These are phyloP conservation scores for Daldinia grandis DNA, from an alignment of 495 filamentous ascomycete species.

Conservation along the genomic window DNA sequence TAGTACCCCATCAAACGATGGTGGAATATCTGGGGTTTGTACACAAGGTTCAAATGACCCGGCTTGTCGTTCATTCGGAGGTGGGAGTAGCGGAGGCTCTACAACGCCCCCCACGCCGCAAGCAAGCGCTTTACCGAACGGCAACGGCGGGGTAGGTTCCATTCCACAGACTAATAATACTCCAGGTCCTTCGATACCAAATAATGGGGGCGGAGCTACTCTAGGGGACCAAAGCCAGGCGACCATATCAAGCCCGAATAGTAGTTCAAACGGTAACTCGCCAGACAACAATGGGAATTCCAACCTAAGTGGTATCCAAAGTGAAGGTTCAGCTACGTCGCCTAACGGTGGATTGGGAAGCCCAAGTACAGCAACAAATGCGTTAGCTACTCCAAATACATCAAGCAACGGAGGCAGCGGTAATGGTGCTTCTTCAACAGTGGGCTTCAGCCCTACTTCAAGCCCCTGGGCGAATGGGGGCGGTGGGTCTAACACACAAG, in stretches of 20 bases:
- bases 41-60: slow-evolving; percentile 25
- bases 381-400: slow-evolving; percentile 1
- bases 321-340: slow-evolving; percentile 15
- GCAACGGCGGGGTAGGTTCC: slow-evolving; percentile 21
- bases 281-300: slow-evolving; percentile 6
- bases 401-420: slow-evolving; percentile 4
- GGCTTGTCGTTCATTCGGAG: slow-evolving; percentile 22
- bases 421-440: slow-evolving; percentile 6
- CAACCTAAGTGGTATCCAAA: slow-evolving; percentile 1
- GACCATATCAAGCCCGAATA: slow-evolving; percentile 20
- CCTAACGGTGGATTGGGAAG: slow-evolving; percentile 3
- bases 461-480: slow-evolving; percentile 10
- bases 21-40: slow-evolving; percentile 11
- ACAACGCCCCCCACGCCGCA: slow-evolving; percentile 5
- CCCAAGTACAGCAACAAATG: slow-evolving; percentile 11
- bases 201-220: slow-evolving; percentile 17
- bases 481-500: not conserved
- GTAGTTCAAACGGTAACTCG: slow-evolving; percentile 14
- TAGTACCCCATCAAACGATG: slow-evolving; percentile 5
- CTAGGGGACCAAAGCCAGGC: slow-evolving; percentile 23
- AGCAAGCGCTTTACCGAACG: slow-evolving; percentile 24
- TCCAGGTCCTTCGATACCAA: slow-evolving; percentile 5
- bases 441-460: slow-evolving; percentile 8
- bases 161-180: slow-evolving; percentile 15
- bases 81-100: slow-evolving; percentile 10